phyloP scores from a whole-genome alignment of 2,329 filamentous ascomycete species.

The Boeremia lycopersici region DNA sequence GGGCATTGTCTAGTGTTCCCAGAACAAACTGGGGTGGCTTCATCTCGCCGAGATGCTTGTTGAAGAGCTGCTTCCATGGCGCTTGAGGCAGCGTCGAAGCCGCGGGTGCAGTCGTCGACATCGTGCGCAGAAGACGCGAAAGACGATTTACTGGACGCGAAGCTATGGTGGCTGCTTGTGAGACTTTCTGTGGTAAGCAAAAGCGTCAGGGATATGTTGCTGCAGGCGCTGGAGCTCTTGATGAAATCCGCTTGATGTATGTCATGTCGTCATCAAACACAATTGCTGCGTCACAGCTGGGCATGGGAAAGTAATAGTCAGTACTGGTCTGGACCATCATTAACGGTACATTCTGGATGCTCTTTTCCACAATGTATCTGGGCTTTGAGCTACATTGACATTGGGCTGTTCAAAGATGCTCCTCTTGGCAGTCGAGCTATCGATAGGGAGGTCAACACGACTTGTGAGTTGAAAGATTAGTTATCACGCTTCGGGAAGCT shows the following conservation, averaged over 20 bases:
- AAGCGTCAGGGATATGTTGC: not conserved
- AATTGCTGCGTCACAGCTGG: slow-evolving; percentile 13
- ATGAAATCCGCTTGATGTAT: slow-evolving; percentile 7
- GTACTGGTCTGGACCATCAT: not conserved
- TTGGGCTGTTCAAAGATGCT: not conserved
- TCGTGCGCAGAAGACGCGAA: slow-evolving; percentile 50
- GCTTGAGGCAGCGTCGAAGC: slow-evolving; percentile 49
- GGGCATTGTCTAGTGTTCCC: slow-evolving; percentile 54
- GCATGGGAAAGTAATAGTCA: slow-evolving; percentile 4
- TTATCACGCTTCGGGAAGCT: not conserved
- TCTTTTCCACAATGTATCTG: not conserved
- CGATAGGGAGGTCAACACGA: slow-evolving; percentile 9
- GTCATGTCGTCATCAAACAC: slow-evolving; percentile 16
- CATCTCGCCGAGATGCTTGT: slow-evolving; percentile 57
- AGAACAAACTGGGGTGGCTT: slow-evolving; percentile 58
- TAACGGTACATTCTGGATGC: not conserved
- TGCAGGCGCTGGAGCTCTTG: slow-evolving; percentile 5
- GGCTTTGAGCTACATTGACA: not conserved
- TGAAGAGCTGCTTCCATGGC: slow-evolving; percentile 60
- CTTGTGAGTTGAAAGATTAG: not conserved
- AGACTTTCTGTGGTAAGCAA: not conserved
- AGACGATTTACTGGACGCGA: slow-evolving; percentile 43
- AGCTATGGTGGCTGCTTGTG: slow-evolving; percentile 48
- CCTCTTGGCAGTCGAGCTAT: slow-evolving; percentile 2
- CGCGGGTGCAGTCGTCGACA: slow-evolving; percentile 53